Evolutionary conservation across 1,284 basidiomycete genomes (phyloP), one percentile per base, ranked within the genome.

Genomic region (Hortiboletus rubellus): DNA sequence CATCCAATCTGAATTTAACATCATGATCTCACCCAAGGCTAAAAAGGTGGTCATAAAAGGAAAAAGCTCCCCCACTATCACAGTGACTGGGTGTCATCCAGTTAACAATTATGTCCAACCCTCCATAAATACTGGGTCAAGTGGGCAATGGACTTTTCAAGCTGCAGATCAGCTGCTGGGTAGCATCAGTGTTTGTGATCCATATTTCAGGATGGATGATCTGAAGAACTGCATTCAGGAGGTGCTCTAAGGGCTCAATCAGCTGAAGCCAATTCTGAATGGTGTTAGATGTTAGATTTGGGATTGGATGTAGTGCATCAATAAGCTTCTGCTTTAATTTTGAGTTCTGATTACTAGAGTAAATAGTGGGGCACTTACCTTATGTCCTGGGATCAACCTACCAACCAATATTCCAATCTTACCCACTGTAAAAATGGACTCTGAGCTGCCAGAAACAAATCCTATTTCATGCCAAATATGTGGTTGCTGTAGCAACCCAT

Each of bases 81-180:
- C 22, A 17, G 38, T 60, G 54, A 1, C 5, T 1, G 1, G 36
- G 47, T 0, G 54, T 58, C 0, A 43, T 5, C 17, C 38, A 2
- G 9, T 60, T 60, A 0, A 30, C 41, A 30, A 60, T 60, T 1
- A 60, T 7, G 14, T 60, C 50, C 27, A 61, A 45, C 2, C 50
- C 50, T 5, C 41, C 40, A 22, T 41, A 61, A 3, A 27, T 8
- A 1, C 52, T 60, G 0, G 59, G 52, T 52, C 58, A 60, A 49
- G 22, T 7, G 1, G 5, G 10, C 5, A 46, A 33, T 18, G 36
- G 18, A 10, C 18, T 15, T 6, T 44, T 3, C 22, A 44, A 37
- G 31, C 30, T 4, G 9, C 7, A 14, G 22, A 41, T 14, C 30
- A 50, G n/a, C n/a, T 50, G 11, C 18, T 27, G 8, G 7, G 14